Base-by-base conservation (phyloP, 2,329 filamentous ascomycete genomes). In the Aspergillus neotritici region DNA sequence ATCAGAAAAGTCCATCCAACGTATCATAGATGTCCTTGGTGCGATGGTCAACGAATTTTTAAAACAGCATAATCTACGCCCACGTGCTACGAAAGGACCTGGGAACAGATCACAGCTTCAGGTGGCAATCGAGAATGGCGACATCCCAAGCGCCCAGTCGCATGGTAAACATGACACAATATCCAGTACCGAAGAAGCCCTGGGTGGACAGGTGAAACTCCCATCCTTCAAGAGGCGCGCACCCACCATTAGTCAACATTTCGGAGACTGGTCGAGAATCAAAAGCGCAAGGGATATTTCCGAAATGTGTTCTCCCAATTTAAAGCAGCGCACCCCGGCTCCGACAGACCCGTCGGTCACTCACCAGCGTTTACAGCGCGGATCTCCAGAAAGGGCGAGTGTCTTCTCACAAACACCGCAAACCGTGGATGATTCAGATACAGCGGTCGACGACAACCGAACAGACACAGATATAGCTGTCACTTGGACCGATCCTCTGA, bases 41-140 rank as follows among this genome's bases (percentile, higher is more conserved):
- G 80, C 80, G 0, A 78, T 90, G 59, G 72, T 86, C 17, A 77
- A 75, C 37, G 80, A 88, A 47, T 96, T 94, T 65, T 67, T 97
- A 5, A 80, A 79, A 43, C 81, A 82, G 21, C 76, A 93, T 55
- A 74, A 84, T 48, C 84, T 91, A 53, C 74, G 76, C 4, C 83
- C 85, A 8, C 73, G 64, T 48, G 34, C 48, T 39, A 37, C 49
- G 39, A 57, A 54, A 34, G 48, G 55, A 32, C 56, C 47, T 38
- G 40, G 33, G 37, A 48, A 47, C 10, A 17, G 4, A 3, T 34
- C 43, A 8, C 43, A 48, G 11, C 45, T 39, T 34, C 35, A 16
- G 11, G 39, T 29, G 29, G 38, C 37, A 16, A 25, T 34, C 14
- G 12, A 16, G 9, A 38, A 29, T 33, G 31, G 15, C 5, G 38